These are phyloP conservation scores for Megacollybia marginata DNA, from an alignment of 768 basidiomycete species.

Conservation along the genomic window DNA sequence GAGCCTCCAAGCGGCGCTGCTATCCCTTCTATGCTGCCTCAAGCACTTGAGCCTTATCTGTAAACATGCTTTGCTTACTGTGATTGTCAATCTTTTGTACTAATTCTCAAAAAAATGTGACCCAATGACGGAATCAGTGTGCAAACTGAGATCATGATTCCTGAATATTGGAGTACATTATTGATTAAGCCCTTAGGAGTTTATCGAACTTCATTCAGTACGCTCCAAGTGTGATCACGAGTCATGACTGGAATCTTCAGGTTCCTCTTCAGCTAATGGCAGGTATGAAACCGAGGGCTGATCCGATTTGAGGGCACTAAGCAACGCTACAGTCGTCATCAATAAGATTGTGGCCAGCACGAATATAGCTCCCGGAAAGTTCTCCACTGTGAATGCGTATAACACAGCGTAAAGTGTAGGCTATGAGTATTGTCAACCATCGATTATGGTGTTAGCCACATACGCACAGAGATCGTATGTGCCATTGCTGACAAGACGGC, in stretches of 20 bases:
- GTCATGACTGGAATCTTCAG: background rate
- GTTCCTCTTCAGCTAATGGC: background rate
- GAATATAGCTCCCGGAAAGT: slow-evolving; percentile 66
- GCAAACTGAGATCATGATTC: background rate
- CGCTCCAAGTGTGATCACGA: background rate
- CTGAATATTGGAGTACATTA: background rate
- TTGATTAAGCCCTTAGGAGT: background rate
- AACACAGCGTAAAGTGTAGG: slow-evolving; percentile 63
- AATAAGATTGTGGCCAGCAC: slow-evolving; percentile 51
- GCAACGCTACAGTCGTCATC: slow-evolving; percentile 36
- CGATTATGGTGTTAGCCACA: background rate
- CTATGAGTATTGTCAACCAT: slow-evolving; percentile 25
- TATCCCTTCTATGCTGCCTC: slow-evolving; percentile 46
- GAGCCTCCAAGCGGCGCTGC: slow-evolving; percentile 53
- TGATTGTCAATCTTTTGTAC: too few species aligned
- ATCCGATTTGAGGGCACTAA: slow-evolving; percentile 28
- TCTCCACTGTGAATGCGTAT: slow-evolving; percentile 56
- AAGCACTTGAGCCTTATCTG: slow-evolving; percentile 48
- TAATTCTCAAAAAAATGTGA: background rate
- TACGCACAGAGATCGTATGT: slow-evolving; percentile 50
- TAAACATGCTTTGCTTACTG: slow-evolving; percentile 17
- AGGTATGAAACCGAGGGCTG: background rate
- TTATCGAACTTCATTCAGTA: background rate
- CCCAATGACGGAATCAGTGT: background rate
- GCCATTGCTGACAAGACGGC: slow-evolving; percentile 61